phyloP scores from a whole-genome alignment of 1,284 basidiomycete species.

The Cerrena zonata region DNA sequence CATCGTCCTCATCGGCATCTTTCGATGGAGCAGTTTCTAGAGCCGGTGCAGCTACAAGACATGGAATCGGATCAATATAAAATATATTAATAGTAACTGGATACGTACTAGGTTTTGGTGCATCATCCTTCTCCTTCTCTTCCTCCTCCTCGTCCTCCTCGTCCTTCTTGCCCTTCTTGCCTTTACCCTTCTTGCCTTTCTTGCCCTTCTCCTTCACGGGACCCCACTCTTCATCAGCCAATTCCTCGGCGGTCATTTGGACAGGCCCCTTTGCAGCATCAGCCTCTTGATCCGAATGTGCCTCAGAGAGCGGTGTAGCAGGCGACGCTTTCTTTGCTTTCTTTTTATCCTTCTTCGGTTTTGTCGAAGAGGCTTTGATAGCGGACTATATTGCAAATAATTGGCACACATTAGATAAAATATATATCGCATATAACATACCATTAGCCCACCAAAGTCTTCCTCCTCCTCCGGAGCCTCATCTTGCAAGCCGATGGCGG shows the following conservation, averaged over 20 bases:
- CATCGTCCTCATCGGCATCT: conserved; percentile 36
- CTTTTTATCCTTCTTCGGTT: conserved; percentile 66
- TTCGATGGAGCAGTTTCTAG: conserved; percentile 19
- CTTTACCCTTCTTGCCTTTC: conserved; percentile 51
- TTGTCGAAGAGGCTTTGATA: conserved; percentile 49
- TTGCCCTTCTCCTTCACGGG: conserved; percentile 49
- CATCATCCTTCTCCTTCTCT: conserved; percentile 31
- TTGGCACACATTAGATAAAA: neutral
- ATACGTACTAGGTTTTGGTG: conserved; percentile 6
- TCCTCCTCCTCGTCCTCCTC: conserved; percentile 31
- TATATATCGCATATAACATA: conserved; percentile 32
- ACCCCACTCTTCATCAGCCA: conserved; percentile 67
- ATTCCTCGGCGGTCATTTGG: conserved; percentile 55
- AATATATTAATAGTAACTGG: no score
- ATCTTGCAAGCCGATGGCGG: conserved; percentile 42
- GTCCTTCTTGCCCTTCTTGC: conserved; percentile 45
- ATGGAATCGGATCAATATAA: no score
- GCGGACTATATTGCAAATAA: conserved; percentile 21
- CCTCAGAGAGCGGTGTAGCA: conserved; percentile 25
- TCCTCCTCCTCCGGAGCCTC: conserved; percentile 56
- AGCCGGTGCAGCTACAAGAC: conserved; percentile 23
- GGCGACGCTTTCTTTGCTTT: conserved; percentile 41
- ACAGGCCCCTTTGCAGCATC: conserved; percentile 36
- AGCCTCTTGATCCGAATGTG: conserved; percentile 30
- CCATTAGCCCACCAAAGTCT: conserved; percentile 82